phyloP scores from a whole-genome alignment of 306 rosid genomes.

The Prosopis cineraria region DNA sequence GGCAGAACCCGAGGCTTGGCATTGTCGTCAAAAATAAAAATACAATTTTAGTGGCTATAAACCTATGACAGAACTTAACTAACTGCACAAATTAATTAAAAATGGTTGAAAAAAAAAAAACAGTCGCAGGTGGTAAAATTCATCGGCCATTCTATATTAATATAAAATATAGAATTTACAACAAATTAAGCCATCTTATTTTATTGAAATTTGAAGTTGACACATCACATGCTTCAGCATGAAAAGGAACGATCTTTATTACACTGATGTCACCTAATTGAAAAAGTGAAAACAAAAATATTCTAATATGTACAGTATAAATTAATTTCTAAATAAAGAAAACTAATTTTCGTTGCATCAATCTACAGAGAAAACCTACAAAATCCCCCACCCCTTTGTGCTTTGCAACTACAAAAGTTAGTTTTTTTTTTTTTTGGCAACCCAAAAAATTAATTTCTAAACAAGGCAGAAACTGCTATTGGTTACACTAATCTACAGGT shows the following conservation, averaged over 20 bases:
- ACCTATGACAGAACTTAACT: no score
- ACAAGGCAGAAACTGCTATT: background rate
- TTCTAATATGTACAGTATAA: constrained; percentile 35
- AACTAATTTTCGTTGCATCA: constrained; percentile 25
- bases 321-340: constrained; percentile 15
- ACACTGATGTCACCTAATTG: background rate
- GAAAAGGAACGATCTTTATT: constrained; percentile 11
- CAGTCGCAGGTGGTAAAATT: background rate
- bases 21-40: no score
- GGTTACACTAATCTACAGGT: constrained; percentile 33
- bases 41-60: no score
- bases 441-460: constrained; percentile 12
- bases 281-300: background rate
- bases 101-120: background rate
- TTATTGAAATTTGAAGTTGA: background rate
- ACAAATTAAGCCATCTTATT: background rate
- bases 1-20: no score
- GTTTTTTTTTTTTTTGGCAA: background rate
- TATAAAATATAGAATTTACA: background rate
- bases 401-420: constrained; percentile 10
- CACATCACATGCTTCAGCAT: background rate
- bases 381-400: background rate
- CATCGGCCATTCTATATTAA: background rate
- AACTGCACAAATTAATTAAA: no score
- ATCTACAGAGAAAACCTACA: constrained; percentile 11